Conservation (phyloP, 2,329 filamentous ascomycete genomes). For the Chrysosporium queenslandicum region DNA sequence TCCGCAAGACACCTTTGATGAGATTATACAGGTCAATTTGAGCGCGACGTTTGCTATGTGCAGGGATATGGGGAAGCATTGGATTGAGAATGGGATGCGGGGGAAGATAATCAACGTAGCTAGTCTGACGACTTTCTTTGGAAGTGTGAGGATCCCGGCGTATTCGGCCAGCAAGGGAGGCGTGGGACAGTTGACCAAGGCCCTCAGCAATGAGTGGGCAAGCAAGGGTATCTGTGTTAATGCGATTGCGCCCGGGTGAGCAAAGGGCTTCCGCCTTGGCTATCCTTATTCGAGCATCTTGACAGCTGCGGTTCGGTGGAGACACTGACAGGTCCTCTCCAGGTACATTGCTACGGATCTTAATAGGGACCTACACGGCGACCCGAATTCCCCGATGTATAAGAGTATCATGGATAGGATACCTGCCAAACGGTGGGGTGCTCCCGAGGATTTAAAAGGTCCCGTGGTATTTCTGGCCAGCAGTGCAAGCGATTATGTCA, state of each 20-base stretch:
- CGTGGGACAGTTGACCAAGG: constrained; percentile 74
- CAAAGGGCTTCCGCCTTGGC: not conserved
- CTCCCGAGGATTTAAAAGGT: constrained; percentile 16
- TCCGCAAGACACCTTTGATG: constrained; percentile 64
- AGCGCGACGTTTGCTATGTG: constrained; percentile 67
- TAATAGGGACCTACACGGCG: constrained; percentile 3
- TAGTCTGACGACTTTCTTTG: constrained; percentile 71
- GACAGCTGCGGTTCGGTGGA: no score
- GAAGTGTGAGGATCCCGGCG: constrained; percentile 75
- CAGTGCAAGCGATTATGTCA: constrained; percentile 17
- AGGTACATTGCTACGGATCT: constrained; percentile 40
- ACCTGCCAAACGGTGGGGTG: constrained; percentile 16
- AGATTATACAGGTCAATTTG: constrained; percentile 79
- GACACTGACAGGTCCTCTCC: not conserved
- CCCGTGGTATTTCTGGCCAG: constrained; percentile 17
- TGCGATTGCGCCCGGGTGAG: constrained; percentile 75
- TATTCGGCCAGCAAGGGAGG: constrained; percentile 81
- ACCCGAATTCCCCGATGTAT: constrained; percentile 2
- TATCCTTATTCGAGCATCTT: not conserved
- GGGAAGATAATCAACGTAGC: constrained; percentile 74
- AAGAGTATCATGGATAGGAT: constrained; percentile 12
- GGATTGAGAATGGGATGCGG: constrained; percentile 53
- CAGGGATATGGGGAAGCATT: constrained; percentile 67
- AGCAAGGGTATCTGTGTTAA: constrained; percentile 69
- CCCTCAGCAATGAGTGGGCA: constrained; percentile 76